A percentile compares a stretch with the other conserved stretches of the same genome.
Evolutionary conservation across 2,329 filamentous ascomycete species (phyloP).

Genomic region (Claviceps fusiformis): DNA sequence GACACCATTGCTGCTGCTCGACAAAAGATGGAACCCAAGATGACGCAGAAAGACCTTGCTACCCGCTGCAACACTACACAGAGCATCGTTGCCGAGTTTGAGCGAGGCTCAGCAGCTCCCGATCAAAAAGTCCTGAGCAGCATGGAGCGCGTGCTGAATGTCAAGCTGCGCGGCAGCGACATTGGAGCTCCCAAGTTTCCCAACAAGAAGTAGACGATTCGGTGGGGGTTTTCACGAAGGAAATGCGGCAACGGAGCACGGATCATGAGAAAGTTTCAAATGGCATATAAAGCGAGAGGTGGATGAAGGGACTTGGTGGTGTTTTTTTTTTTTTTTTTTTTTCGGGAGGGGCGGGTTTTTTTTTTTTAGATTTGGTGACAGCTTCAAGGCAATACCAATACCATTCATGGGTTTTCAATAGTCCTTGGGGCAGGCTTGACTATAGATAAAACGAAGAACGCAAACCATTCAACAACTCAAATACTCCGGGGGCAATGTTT

Average conservation of each 20-base stretch:
- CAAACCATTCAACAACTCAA: not conserved
- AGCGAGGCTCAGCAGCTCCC: conserved; percentile 62
- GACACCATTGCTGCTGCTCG: conserved; percentile 71
- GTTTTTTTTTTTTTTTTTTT: not conserved
- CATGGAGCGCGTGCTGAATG: conserved; percentile 76
- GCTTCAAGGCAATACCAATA: not conserved
- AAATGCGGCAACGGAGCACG: not conserved
- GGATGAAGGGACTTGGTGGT: not conserved
- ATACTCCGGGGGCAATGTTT: conserved; percentile 1
- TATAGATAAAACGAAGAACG: conserved; percentile 8
- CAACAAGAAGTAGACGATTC: conserved; percentile 42
- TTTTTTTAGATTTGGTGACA: not conserved
- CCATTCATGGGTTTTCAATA: not conserved
- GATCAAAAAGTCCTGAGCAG: conserved; percentile 69
- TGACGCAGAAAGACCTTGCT: conserved; percentile 84
- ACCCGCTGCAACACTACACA: conserved; percentile 82
- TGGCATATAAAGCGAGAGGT: conserved; percentile 3
- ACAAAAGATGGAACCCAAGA: conserved; percentile 74
- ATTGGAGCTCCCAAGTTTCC: conserved; percentile 76
- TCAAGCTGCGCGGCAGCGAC: conserved; percentile 74
- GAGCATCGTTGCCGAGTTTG: conserved; percentile 68
- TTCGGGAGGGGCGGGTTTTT: not conserved
- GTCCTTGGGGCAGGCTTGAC: not conserved
- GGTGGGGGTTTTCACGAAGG: not conserved
- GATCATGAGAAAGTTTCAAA: not conserved